Evolutionary conservation across 345 rosid species (phyloP).

Genomic region (Eucalyptus pumila): DNA sequence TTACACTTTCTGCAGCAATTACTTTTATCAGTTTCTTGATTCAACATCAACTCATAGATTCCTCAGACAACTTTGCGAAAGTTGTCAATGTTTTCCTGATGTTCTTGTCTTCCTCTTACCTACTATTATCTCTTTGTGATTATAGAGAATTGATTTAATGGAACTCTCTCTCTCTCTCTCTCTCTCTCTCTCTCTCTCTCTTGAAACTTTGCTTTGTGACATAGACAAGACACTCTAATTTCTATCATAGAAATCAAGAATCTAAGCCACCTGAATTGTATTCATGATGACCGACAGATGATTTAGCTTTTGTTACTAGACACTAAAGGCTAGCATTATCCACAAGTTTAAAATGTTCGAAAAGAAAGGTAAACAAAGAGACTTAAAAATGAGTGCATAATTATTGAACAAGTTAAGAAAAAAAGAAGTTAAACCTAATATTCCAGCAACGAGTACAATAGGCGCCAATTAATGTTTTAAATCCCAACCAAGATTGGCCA

Average conservation of each 20-base stretch:
- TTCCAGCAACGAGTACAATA: not conserved
- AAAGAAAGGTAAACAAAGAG: not conserved
- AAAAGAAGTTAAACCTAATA: not conserved
- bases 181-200: not conserved
- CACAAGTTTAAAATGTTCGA: not conserved
- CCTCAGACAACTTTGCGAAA: not conserved
- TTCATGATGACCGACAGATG: not conserved
- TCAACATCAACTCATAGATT: not conserved
- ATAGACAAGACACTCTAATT: not conserved
- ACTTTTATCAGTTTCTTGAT: not conserved
- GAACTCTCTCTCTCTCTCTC: not conserved
- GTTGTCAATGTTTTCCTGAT: not conserved
- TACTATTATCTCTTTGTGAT: not conserved
- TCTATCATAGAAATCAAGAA: not conserved
- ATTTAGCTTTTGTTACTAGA: not conserved
- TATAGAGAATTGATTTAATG: not conserved
- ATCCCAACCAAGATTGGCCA: not conserved
- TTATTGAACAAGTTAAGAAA: not conserved
- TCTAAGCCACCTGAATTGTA: not conserved
- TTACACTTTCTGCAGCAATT: not conserved
- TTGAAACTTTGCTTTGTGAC: not conserved
- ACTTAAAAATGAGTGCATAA: not conserved
- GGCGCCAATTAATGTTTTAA: not conserved
- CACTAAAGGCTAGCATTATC: not conserved
- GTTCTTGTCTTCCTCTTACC: not conserved